Conservation (phyloP, 2,329 filamentous ascomycete species). For the Aureobasidium musti region DNA sequence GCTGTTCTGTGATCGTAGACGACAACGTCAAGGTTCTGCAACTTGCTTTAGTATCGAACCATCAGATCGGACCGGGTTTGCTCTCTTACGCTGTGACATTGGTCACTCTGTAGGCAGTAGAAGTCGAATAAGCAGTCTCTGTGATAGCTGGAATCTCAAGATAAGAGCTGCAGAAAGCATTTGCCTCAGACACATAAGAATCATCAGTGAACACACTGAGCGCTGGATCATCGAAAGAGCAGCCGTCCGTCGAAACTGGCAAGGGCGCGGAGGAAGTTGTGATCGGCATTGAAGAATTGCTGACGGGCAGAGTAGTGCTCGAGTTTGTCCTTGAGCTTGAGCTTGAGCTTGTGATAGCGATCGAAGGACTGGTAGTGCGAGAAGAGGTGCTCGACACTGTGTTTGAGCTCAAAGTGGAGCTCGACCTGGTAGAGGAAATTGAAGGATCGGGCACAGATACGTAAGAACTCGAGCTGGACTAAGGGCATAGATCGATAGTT, state of each 20-base stretch:
- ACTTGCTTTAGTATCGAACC: not conserved
- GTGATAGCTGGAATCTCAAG: not conserved
- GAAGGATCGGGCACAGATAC: too few species aligned
- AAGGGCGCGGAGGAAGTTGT: too few species aligned
- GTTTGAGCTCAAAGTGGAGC: too few species aligned
- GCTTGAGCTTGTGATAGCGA: too few species aligned
- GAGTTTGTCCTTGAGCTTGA: too few species aligned
- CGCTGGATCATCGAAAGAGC: not conserved
- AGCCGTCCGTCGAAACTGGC: not conserved
- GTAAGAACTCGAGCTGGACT: too few species aligned
- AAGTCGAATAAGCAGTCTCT: not conserved
- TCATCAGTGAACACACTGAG: not conserved
- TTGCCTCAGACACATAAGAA: not conserved
- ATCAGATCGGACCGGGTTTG: not conserved
- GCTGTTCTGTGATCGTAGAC: not conserved
- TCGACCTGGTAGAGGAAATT: too few species aligned
- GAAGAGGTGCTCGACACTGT: too few species aligned
- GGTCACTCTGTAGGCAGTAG: not conserved
- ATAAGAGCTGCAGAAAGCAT: not conserved
- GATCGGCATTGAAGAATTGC: too few species aligned
- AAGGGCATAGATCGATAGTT: not conserved
- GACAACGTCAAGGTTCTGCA: not conserved
- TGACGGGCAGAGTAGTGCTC: too few species aligned
- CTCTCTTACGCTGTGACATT: not conserved
- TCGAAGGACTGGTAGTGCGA: too few species aligned